Evolutionary conservation across 2,329 filamentous ascomycete species (phyloP).

Genomic region (Arthrobotrys conoides): DNA sequence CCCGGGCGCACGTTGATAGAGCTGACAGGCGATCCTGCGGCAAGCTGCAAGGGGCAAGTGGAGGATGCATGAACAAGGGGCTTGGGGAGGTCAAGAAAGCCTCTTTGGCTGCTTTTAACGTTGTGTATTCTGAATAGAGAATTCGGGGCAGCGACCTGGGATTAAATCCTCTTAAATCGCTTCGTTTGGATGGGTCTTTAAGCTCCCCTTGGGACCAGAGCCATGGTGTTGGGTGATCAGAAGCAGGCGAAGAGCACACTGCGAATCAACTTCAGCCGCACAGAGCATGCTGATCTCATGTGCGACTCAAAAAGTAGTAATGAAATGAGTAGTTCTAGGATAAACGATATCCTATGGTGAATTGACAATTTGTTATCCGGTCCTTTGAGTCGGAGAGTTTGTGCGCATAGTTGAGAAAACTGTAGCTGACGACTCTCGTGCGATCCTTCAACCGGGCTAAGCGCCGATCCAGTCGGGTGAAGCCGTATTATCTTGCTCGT

Average conservation of each 20-base stretch:
- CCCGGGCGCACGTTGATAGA: conserved; percentile 57
- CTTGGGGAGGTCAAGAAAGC: conserved; percentile 51
- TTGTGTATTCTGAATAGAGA: conserved; percentile 47
- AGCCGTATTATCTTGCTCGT: conserved; percentile 46
- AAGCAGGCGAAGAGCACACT: conserved; percentile 37
- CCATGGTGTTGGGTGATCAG: conserved; percentile 60
- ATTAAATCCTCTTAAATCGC: conserved; percentile 53
- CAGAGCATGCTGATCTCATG: conserved; percentile 59
- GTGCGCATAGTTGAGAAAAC: conserved; percentile 44
- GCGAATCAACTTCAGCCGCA: conserved; percentile 60
- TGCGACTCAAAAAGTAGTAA: conserved; percentile 38
- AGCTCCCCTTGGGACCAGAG: conserved; percentile 47
- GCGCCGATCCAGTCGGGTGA: conserved; percentile 45
- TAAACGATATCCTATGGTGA: conserved; percentile 49
- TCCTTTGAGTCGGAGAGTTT: conserved; percentile 14
- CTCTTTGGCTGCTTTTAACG: conserved; percentile 33
- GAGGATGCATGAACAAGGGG: conserved; percentile 62
- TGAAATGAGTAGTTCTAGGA: conserved; percentile 15
- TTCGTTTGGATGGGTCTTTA: conserved; percentile 32
- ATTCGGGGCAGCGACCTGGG: conserved; percentile 54
- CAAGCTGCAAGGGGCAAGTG: conserved; percentile 60
- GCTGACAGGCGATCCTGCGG: conserved; percentile 61
- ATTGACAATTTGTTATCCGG: conserved; percentile 39
- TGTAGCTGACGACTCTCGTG: conserved; percentile 48
- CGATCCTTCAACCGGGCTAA: conserved; percentile 49